phyloP scores from a whole-genome alignment of 1,139 yeast genomes.

The Zygotorulaspora mrakii region DNA sequence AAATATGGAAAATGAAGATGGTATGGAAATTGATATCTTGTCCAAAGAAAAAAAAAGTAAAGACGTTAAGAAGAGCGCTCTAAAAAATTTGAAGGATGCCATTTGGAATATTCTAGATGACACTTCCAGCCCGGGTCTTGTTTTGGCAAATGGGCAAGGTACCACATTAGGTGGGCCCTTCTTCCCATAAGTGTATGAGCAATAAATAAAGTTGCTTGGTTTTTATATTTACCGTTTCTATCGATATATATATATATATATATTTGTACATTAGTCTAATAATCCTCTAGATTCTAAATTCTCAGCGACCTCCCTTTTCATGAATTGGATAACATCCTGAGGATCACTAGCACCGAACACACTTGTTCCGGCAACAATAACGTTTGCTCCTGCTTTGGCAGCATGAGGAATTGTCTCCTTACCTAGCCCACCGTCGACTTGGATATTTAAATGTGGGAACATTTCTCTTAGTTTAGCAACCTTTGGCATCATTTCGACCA shows the following conservation, averaged over 20 bases:
- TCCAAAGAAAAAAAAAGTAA: constrained; percentile 34
- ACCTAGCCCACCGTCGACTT: constrained; percentile 97
- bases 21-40: constrained; percentile 50
- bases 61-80: constrained; percentile 36
- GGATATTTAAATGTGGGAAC: constrained; percentile 78
- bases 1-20: constrained; percentile 39
- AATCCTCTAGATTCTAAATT: constrained; percentile 36
- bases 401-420: constrained; percentile 78
- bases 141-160: constrained; percentile 58
- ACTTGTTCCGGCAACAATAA: constrained; percentile 95
- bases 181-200: constrained; percentile 35
- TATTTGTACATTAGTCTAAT: constrained; percentile 18
- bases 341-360: constrained; percentile 85
- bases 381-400: constrained; percentile 94
- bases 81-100: constrained; percentile 57
- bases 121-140: constrained; percentile 44
- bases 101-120: constrained; percentile 68
- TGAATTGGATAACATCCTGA: constrained; percentile 58
- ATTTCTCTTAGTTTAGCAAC: constrained; percentile 69
- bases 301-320: constrained; percentile 57
- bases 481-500: constrained; percentile 95
- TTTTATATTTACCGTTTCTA: constrained; percentile 2
- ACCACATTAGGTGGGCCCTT: constrained; percentile 77
- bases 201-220: too few species aligned
- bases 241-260: constrained; percentile 7